phyloP scores from a whole-genome alignment of 2,329 filamentous ascomycete species.

The Trichoderma brevicompactum region DNA sequence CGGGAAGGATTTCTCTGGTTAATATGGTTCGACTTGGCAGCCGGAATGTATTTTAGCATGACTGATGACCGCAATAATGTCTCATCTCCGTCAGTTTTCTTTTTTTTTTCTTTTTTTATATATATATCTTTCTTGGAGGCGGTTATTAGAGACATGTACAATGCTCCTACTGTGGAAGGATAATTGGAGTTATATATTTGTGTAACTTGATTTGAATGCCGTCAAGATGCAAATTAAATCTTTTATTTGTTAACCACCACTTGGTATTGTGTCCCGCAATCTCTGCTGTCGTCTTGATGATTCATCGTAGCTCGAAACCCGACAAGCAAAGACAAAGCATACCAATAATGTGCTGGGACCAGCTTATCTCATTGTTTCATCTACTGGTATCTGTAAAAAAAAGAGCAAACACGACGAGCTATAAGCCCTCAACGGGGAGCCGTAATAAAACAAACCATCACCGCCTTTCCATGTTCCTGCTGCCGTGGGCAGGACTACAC shows the following conservation, averaged over 20 bases:
- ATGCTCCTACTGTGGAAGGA: neutral
- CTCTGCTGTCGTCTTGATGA: neutral
- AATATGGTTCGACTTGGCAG: neutral
- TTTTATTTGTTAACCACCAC: neutral
- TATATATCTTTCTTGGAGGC: neutral
- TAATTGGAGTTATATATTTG: neutral
- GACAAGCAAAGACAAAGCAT: neutral
- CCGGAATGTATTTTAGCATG: neutral
- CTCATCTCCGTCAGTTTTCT: neutral
- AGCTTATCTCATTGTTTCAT: slow-evolving; percentile 34
- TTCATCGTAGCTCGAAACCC: neutral
- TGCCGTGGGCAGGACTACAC: neutral
- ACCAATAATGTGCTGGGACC: slow-evolving; percentile 18
- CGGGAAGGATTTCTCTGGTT: neutral
- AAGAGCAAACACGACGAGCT: slow-evolving; percentile 13
- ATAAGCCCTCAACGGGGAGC: neutral
- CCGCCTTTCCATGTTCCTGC: neutral
- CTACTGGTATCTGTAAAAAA: slow-evolving; percentile 36
- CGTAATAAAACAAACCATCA: slow-evolving; percentile 2
- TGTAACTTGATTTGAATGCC: neutral
- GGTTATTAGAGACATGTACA: neutral
- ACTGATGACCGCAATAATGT: neutral
- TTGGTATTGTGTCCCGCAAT: neutral
- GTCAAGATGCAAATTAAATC: neutral
- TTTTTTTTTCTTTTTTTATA: neutral